Conservation (phyloP, 2,329 filamentous ascomycete genomes). For the Seiridium unicorne region DNA sequence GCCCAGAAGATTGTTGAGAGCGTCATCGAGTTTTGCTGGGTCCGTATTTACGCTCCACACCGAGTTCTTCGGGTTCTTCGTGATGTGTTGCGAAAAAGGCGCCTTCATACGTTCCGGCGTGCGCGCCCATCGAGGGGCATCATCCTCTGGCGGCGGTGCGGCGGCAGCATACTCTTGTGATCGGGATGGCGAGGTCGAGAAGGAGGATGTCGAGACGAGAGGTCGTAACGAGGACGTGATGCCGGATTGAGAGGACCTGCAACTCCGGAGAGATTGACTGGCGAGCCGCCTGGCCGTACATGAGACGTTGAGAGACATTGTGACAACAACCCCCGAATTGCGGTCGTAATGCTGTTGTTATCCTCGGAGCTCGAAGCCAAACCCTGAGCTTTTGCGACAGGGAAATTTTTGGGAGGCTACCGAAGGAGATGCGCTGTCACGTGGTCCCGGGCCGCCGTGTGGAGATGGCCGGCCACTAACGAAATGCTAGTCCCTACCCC, state of each 20-base stretch:
- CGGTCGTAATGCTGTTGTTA: not conserved
- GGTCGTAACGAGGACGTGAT: constrained; percentile 12
- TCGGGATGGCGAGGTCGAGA: constrained; percentile 23
- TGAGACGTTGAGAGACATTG: constrained; percentile 34
- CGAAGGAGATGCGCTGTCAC: constrained; percentile 6
- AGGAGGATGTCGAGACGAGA: constrained; percentile 1
- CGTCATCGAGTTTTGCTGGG: constrained; percentile 69
- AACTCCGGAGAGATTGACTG: not conserved
- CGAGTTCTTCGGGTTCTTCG: constrained; percentile 50
- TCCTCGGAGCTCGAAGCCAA: constrained; percentile 4
- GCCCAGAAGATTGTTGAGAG: constrained; percentile 77
- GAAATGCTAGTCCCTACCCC: not conserved
- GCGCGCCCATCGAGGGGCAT: constrained; percentile 65
- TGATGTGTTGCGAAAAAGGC: constrained; percentile 61
- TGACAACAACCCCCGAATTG: not conserved
- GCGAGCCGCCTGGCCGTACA: constrained; percentile 29
- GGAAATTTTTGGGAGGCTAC: constrained; percentile 12
- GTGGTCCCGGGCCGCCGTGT: constrained; percentile 8
- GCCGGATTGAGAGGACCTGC: not conserved
- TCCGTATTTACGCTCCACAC: constrained; percentile 73
- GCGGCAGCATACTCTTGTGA: constrained; percentile 8
- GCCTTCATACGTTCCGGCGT: constrained; percentile 71
- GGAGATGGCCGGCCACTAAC: not conserved
- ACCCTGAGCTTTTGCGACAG: constrained; percentile 7
- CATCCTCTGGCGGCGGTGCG: constrained; percentile 8